A percentile compares a stretch with the other conserved stretches of the same genome.
Evolutionary conservation across 208 protist genomes (phyloP).

Genomic region (Phytomonas serpens): DNA sequence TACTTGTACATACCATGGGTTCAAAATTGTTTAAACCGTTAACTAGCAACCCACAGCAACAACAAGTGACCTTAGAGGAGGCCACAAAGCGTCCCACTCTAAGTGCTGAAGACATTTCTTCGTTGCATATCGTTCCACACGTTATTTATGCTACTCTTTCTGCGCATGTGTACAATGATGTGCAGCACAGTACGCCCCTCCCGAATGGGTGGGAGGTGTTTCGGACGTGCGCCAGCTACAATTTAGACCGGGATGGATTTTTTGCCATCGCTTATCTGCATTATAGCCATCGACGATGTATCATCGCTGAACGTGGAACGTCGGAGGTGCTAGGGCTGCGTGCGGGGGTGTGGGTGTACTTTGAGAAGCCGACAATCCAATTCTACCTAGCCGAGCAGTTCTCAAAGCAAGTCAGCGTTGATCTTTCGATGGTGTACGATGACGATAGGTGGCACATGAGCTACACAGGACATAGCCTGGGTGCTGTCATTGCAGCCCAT

Average conservation of each 20-base stretch:
- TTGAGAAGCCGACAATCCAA: slow-evolving; percentile 84
- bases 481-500: slow-evolving; percentile 74
- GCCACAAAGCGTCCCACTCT: slow-evolving; percentile 30
- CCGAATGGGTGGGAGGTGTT: slow-evolving; percentile 71
- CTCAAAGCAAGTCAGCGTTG: slow-evolving; percentile 55
- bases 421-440: slow-evolving; percentile 3
- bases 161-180: slow-evolving; percentile 64
- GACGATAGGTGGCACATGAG: slow-evolving; percentile 47
- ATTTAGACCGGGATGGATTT: slow-evolving; percentile 82
- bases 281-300: slow-evolving; percentile 44
- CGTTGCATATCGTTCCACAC: slow-evolving; percentile 54
- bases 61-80: slow-evolving; percentile 28
- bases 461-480: slow-evolving; percentile 89
- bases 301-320: slow-evolving; percentile 85
- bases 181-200: slow-evolving; percentile 18
- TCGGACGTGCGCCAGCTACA: slow-evolving; percentile 39
- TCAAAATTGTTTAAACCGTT: slow-evolving; percentile 3
- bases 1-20: slow-evolving; percentile 1
- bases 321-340: slow-evolving; percentile 71
- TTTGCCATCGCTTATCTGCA: slow-evolving; percentile 81
- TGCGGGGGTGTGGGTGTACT: slow-evolving; percentile 85
- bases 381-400: slow-evolving; percentile 83
- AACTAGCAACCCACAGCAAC: slow-evolving; percentile 2
- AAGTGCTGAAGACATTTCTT: slow-evolving; percentile 36
- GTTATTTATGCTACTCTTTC: slow-evolving; percentile 65